A percentile compares a stretch with the other conserved stretches of the same genome.
Conservation (phyloP, 352 stramenopile genomes). For the Pseudoperonospora humuli region DNA sequence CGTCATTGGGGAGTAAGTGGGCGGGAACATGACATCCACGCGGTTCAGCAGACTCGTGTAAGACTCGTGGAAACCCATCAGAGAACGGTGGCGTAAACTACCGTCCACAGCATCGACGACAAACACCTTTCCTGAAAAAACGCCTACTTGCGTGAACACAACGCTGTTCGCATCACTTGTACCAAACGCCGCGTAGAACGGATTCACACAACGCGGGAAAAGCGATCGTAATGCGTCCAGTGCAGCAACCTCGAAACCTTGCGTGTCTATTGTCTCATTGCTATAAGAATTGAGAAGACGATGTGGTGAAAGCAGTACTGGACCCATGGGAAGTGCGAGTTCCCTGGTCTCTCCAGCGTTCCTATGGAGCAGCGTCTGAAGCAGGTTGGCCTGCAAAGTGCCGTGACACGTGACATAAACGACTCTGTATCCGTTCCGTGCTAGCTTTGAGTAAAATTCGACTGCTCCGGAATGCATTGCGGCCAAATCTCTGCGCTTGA, state of each 20-base stretch:
- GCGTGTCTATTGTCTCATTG: slow-evolving; percentile 36
- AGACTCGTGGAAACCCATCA: slow-evolving; percentile 60
- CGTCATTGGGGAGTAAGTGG: slow-evolving; percentile 40
- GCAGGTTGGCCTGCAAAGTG: slow-evolving; percentile 44
- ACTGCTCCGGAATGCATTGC: slow-evolving; percentile 55
- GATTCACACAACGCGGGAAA: slow-evolving; percentile 70
- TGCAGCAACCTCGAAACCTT: slow-evolving; percentile 61
- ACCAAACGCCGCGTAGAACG: slow-evolving; percentile 80
- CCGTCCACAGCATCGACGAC: slow-evolving; percentile 49
- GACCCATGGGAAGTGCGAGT: slow-evolving; percentile 54
- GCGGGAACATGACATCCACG: slow-evolving; percentile 73
- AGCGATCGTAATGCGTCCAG: slow-evolving; percentile 53
- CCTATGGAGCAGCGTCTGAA: slow-evolving; percentile 34
- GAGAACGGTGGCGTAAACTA: slow-evolving; percentile 45
- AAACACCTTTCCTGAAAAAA: slow-evolving; percentile 75
- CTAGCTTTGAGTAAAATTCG: slow-evolving; percentile 64
- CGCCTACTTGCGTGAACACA: slow-evolving; percentile 60
- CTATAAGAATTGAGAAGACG: slow-evolving; percentile 35
- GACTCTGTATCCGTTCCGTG: slow-evolving; percentile 63
- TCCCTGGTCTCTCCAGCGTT: slow-evolving; percentile 8
- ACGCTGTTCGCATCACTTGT: slow-evolving; percentile 46
- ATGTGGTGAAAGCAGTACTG: slow-evolving; percentile 63
- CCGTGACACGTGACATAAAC: slow-evolving; percentile 75
- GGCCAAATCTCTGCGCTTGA: slow-evolving; percentile 30
- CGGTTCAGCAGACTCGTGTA: slow-evolving; percentile 52